phyloP scores from a whole-genome alignment of 2,329 filamentous ascomycete genomes.

The Annulohypoxylon truncatum region DNA sequence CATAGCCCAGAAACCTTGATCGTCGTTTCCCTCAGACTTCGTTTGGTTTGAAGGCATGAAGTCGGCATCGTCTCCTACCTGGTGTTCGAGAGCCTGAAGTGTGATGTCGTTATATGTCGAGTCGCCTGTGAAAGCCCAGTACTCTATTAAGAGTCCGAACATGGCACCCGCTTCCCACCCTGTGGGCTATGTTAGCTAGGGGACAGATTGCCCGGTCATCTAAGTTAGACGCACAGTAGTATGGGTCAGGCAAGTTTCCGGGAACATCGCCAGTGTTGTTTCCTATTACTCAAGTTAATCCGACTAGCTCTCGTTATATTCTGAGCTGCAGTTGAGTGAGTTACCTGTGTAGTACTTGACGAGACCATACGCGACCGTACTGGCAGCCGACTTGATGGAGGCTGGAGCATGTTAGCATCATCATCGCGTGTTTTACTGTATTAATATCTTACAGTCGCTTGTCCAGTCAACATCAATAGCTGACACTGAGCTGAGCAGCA shows the following conservation, averaged over 20 bases:
- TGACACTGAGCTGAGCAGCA: conserved; percentile 25
- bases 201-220: not conserved
- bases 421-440: not conserved
- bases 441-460: conserved; percentile 31
- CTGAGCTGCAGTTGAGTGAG: not conserved
- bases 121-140: conserved; percentile 59
- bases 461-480: conserved; percentile 37
- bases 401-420: conserved; percentile 27
- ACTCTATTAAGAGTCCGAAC: conserved; percentile 62
- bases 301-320: not conserved
- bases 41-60: conserved; percentile 63
- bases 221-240: conserved; percentile 67
- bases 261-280: conserved; percentile 68
- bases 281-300: conserved; percentile 48
- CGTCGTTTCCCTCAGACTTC: conserved; percentile 65
- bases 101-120: conserved; percentile 60
- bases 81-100: conserved; percentile 57
- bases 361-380: conserved; percentile 39
- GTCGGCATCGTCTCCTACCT: conserved; percentile 59
- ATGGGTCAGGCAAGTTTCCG: conserved; percentile 67
- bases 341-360: conserved; percentile 40
- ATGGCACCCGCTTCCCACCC: conserved; percentile 80
- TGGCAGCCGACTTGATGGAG: conserved; percentile 38
- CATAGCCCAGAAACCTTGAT: conserved; percentile 70
- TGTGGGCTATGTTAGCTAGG: conserved; percentile 37